Conservation (phyloP, 371 early-diverging fungal species). For the Massospora cicadina region DNA sequence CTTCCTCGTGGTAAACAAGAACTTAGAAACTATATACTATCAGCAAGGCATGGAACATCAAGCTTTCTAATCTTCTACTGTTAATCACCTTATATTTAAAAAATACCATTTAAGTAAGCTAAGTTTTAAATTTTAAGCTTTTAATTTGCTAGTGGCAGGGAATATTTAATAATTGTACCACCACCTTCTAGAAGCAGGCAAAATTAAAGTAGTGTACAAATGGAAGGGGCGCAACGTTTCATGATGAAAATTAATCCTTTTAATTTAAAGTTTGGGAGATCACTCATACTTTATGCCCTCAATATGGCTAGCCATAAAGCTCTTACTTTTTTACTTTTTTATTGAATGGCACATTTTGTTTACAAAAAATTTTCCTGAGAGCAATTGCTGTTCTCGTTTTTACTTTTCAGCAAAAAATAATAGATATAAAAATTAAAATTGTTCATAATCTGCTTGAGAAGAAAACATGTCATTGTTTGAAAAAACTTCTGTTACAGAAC, state of each 20-base stretch:
- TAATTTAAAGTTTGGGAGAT: neutral
- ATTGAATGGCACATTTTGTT: neutral
- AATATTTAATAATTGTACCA: neutral
- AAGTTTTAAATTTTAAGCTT: neutral
- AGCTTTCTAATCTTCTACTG: neutral
- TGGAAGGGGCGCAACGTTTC: neutral
- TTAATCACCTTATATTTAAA: neutral
- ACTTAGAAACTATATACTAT: neutral
- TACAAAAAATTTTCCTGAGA: neutral
- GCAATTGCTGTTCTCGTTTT: neutral
- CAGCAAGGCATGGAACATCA: neutral
- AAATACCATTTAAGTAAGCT: neutral
- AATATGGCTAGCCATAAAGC: neutral
- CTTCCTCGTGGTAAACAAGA: neutral
- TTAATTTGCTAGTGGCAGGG: neutral
- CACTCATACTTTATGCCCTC: neutral
- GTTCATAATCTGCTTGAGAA: neutral
- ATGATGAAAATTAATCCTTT: neutral
- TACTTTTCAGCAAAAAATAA: neutral
- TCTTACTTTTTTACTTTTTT: neutral
- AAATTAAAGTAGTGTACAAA: neutral
- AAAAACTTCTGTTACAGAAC: neutral
- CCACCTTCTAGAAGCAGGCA: neutral
- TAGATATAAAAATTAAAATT: neutral
- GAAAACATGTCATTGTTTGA: neutral